Base-by-base conservation (phyloP, 2,329 filamentous ascomycete species). In the Pleochaeta shiraiana region DNA sequence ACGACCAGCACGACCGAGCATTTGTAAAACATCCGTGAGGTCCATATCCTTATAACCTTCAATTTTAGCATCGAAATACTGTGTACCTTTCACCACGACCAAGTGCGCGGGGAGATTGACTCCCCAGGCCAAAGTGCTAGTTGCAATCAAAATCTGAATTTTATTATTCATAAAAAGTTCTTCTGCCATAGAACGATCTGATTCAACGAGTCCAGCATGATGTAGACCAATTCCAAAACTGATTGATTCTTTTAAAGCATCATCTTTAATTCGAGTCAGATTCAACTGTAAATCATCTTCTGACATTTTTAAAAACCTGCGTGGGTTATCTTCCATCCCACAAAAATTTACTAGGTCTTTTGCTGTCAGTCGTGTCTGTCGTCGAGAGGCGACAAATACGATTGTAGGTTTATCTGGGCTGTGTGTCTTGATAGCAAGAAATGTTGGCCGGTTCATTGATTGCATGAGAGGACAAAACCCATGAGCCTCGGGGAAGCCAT, bases 11-110 rank as follows among this genome's bases (percentile, higher is more conserved):
- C 93, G 86, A 69, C 93, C 93, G 31, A 98, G 79, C 93, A 98
- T 98, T 75, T 98, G 93, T 67, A 98, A 77, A 34, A 98, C 93
- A 75, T 98, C 93, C 0, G 93, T 98, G 66, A 98, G 77, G 73
- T 98, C 93, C 95, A 98, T 98, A 74, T 98, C 95, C 72, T 89
- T 93, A 76, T 98, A 98, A 0, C 87, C 92, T 76, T 97, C 93
- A 4, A 89, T 93, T 75, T 98, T 98, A 45, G 93, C 93, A 71
- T 98, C 93, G 73, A 95, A 98, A 76, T 88, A 98, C 71, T 98
- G 95, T 0, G 93, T 98, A 64, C 93, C 93, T 74, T 98, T 98
- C 66, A 98, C 95, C 1, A 98, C 88, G 2, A 98, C 93, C 4
- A 98, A 79, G 76, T 98, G 95, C 1, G 95, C 93, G 0, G 95